Percentiles rank a stretch among this genome's conserved stretches.
Conservation (phyloP, 2,329 filamentous ascomycete species). For the Sporothrix curviconia region DNA sequence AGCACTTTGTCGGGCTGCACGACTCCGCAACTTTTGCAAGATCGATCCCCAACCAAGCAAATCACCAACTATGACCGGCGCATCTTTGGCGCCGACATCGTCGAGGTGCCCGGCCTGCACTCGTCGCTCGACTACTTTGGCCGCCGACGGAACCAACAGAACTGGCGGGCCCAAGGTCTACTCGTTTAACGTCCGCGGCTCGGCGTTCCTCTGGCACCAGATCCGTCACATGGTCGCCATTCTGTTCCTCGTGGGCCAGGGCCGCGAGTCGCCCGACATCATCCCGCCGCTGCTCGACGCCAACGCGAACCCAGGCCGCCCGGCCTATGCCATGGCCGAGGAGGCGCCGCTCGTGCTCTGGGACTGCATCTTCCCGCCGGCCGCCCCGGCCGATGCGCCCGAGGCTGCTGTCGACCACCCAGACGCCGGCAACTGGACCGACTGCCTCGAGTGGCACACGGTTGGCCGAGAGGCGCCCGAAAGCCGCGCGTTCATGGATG, state of each 20-base stretch:
- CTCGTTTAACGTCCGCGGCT: conserved; percentile 80
- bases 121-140: conserved; percentile 52
- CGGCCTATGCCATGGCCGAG: conserved; percentile 83
- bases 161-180: conserved; percentile 59
- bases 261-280: conserved; percentile 68
- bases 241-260: conserved; percentile 87
- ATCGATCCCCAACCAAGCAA: conserved; percentile 83
- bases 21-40: conserved; percentile 97
- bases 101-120: conserved; percentile 53
- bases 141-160: conserved; percentile 33
- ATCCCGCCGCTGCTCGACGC: conserved; percentile 71
- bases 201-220: conserved; percentile 96
- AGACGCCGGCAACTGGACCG: conserved; percentile 38
- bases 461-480: conserved; percentile 58
- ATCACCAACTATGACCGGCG: conserved; percentile 73
- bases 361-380: conserved; percentile 80
- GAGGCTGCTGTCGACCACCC: conserved; percentile 1
- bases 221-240: conserved; percentile 90
- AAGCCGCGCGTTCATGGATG: conserved; percentile 59
- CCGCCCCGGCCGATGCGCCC: background rate
- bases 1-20: conserved; percentile 71
- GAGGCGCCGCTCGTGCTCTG: conserved; percentile 88
- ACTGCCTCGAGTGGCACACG: conserved; percentile 72
- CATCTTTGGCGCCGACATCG: conserved; percentile 75
- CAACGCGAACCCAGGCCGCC: conserved; percentile 62